A percentile compares a stretch with the other conserved stretches of the same genome.
Evolutionary conservation across 345 rosid species (phyloP).

Genomic region (Murraya paniculata): DNA sequence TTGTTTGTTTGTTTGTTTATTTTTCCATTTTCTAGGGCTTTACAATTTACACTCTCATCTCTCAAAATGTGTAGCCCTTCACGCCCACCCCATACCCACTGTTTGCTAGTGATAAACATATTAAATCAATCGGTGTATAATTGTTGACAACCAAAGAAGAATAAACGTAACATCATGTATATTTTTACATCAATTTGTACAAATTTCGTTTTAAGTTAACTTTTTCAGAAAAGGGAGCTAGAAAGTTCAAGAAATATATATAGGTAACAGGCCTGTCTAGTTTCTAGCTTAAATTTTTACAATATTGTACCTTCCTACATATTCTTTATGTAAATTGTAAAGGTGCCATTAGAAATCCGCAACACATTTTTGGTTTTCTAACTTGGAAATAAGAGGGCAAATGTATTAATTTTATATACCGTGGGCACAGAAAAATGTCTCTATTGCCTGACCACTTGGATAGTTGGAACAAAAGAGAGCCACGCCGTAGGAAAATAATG

Average conservation of each 20-base stretch:
- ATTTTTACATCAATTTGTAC: not conserved
- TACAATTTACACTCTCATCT: slow-evolving; percentile 8
- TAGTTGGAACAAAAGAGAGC: not conserved
- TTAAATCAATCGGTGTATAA: not conserved
- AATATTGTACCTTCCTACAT: no score
- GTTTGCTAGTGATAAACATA: not conserved
- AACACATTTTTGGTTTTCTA: not conserved
- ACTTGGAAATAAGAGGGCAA: not conserved
- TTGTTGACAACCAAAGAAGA: slow-evolving; percentile 4
- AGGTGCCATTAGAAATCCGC: not conserved
- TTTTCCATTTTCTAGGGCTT: slow-evolving; percentile 47
- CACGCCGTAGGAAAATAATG: not conserved
- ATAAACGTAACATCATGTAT: not conserved
- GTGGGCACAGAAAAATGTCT: not conserved
- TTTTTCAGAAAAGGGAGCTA: not conserved
- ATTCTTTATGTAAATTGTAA: not conserved
- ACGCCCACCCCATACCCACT: not conserved
- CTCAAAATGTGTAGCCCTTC: not conserved
- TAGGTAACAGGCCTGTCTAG: not conserved
- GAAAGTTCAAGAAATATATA: not conserved
- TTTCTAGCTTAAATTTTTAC: not conserved
- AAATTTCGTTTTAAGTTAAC: not conserved
- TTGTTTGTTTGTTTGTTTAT: slow-evolving; percentile 4
- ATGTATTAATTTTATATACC: not conserved
- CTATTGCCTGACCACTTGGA: not conserved